Evolutionary conservation across 768 basidiomycete genomes (phyloP), one percentile per base, ranked within the genome.

Genomic region (Tephrocybe sp.): DNA sequence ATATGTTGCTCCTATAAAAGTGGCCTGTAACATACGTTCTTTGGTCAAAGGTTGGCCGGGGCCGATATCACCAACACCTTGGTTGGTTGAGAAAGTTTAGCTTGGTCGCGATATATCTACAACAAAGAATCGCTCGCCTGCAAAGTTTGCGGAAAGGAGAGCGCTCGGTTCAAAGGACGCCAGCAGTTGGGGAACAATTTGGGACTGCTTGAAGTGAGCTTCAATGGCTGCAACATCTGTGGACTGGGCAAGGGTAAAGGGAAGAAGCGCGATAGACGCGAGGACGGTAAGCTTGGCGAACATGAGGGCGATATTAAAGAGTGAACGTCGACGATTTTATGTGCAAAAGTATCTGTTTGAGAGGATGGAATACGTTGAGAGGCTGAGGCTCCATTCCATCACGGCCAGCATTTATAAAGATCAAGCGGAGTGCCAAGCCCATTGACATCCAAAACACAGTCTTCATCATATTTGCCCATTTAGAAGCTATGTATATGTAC

Each of bases 161-260:
- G 82, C 86, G 18, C 64, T 66, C 5, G 88, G 89, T 50, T 69
- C 65, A 67, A 92, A 90, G n/a, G 68, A 65, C 6, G 75, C 21
- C 41, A 93, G 58, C 40, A 87, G 67, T 47, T 77, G 68, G 1
- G 91, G 89, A 36, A 87, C 82, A 55, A 92, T 67, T 43, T 67
- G 72, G 15, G 84, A 73, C 53, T 80, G 77, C 12, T 59, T 67
- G 65, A 91, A 87, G 65, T 90, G 83, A 18, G 88, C 89, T 62
- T 85, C 70, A 45, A 88, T 81, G 30, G 79, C 81, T 49, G 74
- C 41, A 88, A 69, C 50, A 48, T 70, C 71, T 50, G 68, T 69
- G 50, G 64, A 58, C 64, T 86, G 83, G 20, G 81, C 81, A 30
- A 64, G 55, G 50, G 69, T 71, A 60, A 77, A 64, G 26, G 74